phyloP scores from a whole-genome alignment of 2,329 filamentous ascomycete species.

The Zasmidium angulare region DNA sequence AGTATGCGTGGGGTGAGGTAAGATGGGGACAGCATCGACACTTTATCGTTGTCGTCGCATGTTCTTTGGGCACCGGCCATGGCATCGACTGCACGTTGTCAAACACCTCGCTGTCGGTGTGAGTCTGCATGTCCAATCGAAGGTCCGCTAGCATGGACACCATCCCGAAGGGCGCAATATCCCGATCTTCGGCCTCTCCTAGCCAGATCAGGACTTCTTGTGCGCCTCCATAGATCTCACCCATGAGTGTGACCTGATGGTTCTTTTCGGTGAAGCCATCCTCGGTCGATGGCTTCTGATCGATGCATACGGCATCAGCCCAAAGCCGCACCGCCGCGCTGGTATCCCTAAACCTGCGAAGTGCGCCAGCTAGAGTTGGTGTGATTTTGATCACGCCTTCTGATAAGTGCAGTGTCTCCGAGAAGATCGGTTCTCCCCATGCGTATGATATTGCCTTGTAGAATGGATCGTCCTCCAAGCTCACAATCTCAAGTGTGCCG shows the following conservation, averaged over 20 bases:
- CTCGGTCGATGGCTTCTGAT: too few relatives aligned
- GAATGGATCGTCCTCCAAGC: not conserved
- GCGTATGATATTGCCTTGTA: slow-evolving; percentile 2
- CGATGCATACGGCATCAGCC: slow-evolving; percentile 7
- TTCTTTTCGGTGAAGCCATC: not conserved
- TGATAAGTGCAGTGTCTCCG: not conserved
- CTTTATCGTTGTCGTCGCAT: too few relatives aligned
- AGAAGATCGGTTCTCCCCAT: not conserved
- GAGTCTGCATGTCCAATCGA: too few relatives aligned
- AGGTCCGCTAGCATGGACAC: not conserved
- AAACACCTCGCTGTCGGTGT: too few relatives aligned
- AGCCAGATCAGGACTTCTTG: slow-evolving; percentile 2
- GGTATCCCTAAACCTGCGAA: not conserved
- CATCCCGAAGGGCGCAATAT: not conserved
- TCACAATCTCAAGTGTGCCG: not conserved
- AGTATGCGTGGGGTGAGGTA: too few relatives aligned
- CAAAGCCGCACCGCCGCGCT: not conserved
- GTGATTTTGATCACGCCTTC: not conserved
- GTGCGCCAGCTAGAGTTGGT: not conserved
- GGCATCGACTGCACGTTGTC: too few relatives aligned
- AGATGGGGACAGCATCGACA: too few relatives aligned
- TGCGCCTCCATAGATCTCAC: slow-evolving; percentile 1
- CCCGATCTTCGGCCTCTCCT: not conserved
- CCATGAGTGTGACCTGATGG: slow-evolving; percentile 5
- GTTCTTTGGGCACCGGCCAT: too few relatives aligned